phyloP scores from a whole-genome alignment of 2,329 filamentous ascomycete species.

The Colletotrichum paranaense region DNA sequence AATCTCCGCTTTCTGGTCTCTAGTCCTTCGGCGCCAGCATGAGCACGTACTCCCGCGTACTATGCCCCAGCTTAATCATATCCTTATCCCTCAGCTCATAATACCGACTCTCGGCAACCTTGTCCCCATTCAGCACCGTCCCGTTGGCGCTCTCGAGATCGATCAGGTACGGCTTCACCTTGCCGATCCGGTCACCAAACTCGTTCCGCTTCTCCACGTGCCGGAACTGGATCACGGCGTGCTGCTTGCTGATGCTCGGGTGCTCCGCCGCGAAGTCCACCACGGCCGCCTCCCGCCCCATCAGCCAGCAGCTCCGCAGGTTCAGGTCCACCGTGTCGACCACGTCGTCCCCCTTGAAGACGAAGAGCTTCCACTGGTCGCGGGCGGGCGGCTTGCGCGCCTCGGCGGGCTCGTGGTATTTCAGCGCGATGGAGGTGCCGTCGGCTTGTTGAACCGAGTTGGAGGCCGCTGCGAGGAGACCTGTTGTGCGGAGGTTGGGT shows the following conservation, averaged over 20 bases:
- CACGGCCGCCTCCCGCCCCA: slow-evolving; percentile 83
- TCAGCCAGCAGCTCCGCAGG: slow-evolving; percentile 86
- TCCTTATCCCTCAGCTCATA: slow-evolving; percentile 90
- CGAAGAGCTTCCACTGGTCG: slow-evolving; percentile 88
- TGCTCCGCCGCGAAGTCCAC: slow-evolving; percentile 89
- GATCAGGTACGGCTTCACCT: slow-evolving; percentile 87
- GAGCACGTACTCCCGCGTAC: slow-evolving; percentile 93
- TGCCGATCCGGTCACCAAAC: slow-evolving; percentile 84
- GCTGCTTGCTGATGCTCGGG: slow-evolving; percentile 93
- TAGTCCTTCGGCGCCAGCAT: slow-evolving; percentile 75
- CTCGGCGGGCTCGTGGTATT: slow-evolving; percentile 96
- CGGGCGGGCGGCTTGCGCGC: slow-evolving; percentile 85
- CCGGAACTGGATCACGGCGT: slow-evolving; percentile 94
- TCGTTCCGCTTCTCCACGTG: slow-evolving; percentile 86
- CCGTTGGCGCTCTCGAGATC: slow-evolving; percentile 96
- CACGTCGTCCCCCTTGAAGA: slow-evolving; percentile 87
- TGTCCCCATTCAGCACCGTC: slow-evolving; percentile 82
- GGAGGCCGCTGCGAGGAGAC: slow-evolving; percentile 86
- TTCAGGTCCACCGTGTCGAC: slow-evolving; percentile 84
- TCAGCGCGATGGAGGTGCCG: slow-evolving; percentile 82
- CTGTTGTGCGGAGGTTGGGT: slow-evolving; percentile 86
- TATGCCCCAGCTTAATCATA: slow-evolving; percentile 87
- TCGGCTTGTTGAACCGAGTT: slow-evolving; percentile 79
- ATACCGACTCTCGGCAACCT: slow-evolving; percentile 80
- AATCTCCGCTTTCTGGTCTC: not conserved